phyloP scores from a whole-genome alignment of 2,329 filamentous ascomycete species.

The Elsinoe fawcettii region DNA sequence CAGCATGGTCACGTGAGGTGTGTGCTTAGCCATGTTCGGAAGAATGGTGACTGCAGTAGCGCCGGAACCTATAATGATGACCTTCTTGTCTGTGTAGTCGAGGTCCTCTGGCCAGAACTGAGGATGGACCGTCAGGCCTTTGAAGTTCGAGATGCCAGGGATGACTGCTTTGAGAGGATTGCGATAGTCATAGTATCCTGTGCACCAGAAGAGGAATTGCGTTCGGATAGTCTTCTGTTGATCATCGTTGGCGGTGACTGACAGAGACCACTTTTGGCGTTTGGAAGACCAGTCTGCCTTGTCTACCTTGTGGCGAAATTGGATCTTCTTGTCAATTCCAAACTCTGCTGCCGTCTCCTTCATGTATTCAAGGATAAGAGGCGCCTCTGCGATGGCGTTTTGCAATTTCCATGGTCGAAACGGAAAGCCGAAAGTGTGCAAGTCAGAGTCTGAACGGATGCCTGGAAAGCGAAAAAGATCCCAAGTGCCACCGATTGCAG shows the following conservation, averaged over 20 bases:
- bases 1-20: constrained; percentile 65
- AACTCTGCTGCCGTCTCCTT: constrained; percentile 36
- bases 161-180: constrained; percentile 53
- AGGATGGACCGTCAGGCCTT: constrained; percentile 57
- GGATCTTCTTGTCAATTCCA: constrained; percentile 41
- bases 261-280: constrained; percentile 41
- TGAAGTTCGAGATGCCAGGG: constrained; percentile 59
- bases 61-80: constrained; percentile 68
- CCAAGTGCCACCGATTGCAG: constrained; percentile 67
- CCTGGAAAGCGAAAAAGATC: constrained; percentile 64
- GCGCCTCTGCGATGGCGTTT: constrained; percentile 39
- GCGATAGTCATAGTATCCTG: constrained; percentile 68
- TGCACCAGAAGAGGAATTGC: constrained; percentile 52
- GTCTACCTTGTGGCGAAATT: constrained; percentile 36
- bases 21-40: constrained; percentile 59
- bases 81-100: constrained; percentile 57
- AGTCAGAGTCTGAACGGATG: constrained; percentile 47
- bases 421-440: constrained; percentile 50
- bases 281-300: constrained; percentile 39
- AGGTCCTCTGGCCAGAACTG: constrained; percentile 69
- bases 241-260: constrained; percentile 31
- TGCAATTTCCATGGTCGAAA: constrained; percentile 60
- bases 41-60: constrained; percentile 74
- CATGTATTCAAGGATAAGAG: constrained; percentile 39
- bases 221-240: constrained; percentile 30